Base-by-base conservation (phyloP, 169 alveolate species). In the Eimeria acervulina region DNA sequence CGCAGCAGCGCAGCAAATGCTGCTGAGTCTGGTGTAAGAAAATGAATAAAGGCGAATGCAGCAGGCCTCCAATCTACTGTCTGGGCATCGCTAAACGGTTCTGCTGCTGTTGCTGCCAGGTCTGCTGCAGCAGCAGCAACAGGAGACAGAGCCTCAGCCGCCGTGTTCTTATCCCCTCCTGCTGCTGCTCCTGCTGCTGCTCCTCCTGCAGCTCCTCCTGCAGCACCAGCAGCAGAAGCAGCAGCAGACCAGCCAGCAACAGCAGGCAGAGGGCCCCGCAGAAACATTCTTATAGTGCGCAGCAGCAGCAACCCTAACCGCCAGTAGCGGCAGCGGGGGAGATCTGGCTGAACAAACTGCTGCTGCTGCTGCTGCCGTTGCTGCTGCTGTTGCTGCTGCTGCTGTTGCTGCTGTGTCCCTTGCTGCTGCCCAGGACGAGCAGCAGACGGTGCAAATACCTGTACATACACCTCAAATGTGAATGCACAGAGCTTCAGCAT, bases 311-410 rank as follows among this genome's bases (percentile, higher is more conserved):
- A 68, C 7, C 93, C 96, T 31, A 93, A 36, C 33, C 93, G 51
- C 96, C 96, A 93, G 89, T 93, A 93, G 38, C 96, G 74, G 52
- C 74, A 74, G 44, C 78, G 94, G 38, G 96, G 96, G 59, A 92
- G 81, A 5, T 44, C 80, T 44, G 40, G 91, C 93, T 85, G 76
- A 5, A 78, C 92, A n/a, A 61, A 55, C 63, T 87, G 83, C 52
- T 52, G 70, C 74, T 81, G 63, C 55, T 42, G 81, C 61, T 90
- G 78, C 33, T 52, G 76, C 63, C 40, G 95, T 51, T 74, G 87
- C 87, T 76, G 87, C 59, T 78, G 55, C 68, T 42, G 95, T 59
- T 52, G 87, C 51, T 72, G 95, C 80, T 90, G 89, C 80, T 72
- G 68, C 51, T 74, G 91, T 31, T 83, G 70, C 74, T 83, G 91